phyloP scores from a whole-genome alignment of 371 early-diverging fungal genomes.

The Gilbertella persicaria region DNA sequence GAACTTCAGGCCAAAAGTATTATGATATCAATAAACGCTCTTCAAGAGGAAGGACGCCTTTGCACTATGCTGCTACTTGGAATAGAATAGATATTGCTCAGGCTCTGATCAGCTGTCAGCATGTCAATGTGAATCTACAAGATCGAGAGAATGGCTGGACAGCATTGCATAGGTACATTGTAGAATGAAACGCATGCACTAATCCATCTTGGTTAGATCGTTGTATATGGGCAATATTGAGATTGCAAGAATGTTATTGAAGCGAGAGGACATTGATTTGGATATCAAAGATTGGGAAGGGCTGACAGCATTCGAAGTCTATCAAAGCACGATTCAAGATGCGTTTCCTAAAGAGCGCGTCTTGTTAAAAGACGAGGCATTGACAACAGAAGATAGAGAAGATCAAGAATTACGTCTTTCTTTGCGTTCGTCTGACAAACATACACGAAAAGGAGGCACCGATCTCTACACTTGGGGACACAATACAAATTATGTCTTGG shows the following conservation, averaged over 20 bases:
- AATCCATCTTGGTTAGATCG: constrained; percentile 33
- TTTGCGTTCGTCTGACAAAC: neutral
- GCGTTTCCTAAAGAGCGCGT: constrained; percentile 12
- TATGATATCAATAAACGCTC: constrained; percentile 52
- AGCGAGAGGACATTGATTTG: constrained; percentile 58
- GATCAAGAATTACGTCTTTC: neutral
- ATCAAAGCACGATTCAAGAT: constrained; percentile 16
- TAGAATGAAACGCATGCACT: neutral
- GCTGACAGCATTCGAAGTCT: constrained; percentile 31
- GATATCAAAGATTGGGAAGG: constrained; percentile 36
- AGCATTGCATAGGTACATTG: constrained; percentile 60
- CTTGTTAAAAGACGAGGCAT: constrained; percentile 1
- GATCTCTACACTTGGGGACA: constrained; percentile 79
- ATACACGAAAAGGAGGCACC: constrained; percentile 37
- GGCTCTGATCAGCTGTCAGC: constrained; percentile 46
- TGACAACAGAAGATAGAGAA: neutral
- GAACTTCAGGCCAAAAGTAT: constrained; percentile 19
- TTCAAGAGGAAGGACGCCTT: constrained; percentile 42
- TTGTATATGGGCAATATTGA: constrained; percentile 66
- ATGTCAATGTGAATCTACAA: constrained; percentile 61
- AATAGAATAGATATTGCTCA: constrained; percentile 46
- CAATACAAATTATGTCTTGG: constrained; percentile 72
- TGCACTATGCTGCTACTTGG: constrained; percentile 52
- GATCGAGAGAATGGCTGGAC: constrained; percentile 78
- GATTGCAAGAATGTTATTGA: constrained; percentile 56